Evolutionary conservation across 73 alveolate genomes (phyloP).

Genomic region (Breviolum minutum): DNA sequence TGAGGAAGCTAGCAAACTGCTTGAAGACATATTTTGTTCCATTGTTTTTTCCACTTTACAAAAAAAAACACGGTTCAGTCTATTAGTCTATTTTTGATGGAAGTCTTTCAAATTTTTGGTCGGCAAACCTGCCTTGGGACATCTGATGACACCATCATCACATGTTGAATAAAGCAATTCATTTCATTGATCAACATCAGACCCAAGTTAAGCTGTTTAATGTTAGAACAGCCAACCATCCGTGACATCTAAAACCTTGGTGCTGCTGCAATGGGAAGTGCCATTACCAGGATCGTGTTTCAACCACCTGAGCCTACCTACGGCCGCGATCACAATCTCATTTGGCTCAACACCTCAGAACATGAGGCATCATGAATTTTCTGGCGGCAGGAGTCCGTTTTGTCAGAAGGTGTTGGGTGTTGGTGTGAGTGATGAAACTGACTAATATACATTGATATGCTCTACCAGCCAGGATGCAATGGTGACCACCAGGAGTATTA

Average conservation of each 20-base stretch:
- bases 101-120: not conserved
- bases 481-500: too few species aligned
- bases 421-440: not conserved
- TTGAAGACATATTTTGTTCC: too few species aligned
- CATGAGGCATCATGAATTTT: constrained; percentile 22
- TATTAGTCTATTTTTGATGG: not conserved
- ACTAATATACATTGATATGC: not conserved
- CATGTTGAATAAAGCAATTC: too few species aligned
- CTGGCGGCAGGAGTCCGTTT: not conserved
- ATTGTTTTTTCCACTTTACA: too few species aligned
- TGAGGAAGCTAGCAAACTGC: too few species aligned
- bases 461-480: too few species aligned
- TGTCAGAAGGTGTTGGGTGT: too few species aligned
- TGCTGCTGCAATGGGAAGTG: constrained; percentile 54
- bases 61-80: too few species aligned
- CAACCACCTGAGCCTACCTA: constrained; percentile 82
- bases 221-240: not conserved
- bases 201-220: not conserved
- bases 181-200: not conserved
- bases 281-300: constrained; percentile 42
- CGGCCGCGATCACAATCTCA: constrained; percentile 77
- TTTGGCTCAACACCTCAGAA: constrained; percentile 83
- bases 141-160: not conserved
- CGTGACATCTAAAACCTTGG: not conserved
- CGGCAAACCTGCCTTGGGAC: not conserved